A percentile compares a stretch with the other conserved stretches of the same genome.
phyloP scores from a whole-genome alignment of 1,139 yeast species.

The Taphrina communis region DNA sequence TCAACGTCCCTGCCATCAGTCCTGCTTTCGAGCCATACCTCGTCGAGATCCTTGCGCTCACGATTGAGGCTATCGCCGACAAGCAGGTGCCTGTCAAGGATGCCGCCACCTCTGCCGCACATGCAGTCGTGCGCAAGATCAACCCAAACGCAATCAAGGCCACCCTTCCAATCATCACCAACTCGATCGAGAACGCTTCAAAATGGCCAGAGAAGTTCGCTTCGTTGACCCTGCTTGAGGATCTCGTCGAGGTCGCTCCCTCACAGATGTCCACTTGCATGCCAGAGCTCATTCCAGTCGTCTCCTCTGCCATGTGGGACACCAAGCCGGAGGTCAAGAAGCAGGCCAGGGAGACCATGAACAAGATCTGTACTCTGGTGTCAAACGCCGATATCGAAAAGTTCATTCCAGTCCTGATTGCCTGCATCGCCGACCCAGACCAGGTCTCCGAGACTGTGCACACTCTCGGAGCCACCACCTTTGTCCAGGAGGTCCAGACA shows the following conservation, averaged over 20 bases:
- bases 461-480: slow-evolving; percentile 98
- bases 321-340: slow-evolving; percentile 97
- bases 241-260: slow-evolving; percentile 92
- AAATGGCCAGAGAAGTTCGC: slow-evolving; percentile 99
- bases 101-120: slow-evolving; percentile 72
- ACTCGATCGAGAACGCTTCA: slow-evolving; percentile 72
- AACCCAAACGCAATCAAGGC: slow-evolving; percentile 95
- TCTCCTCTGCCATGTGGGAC: slow-evolving; percentile 99
- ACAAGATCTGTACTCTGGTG: slow-evolving; percentile 95
- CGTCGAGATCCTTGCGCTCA: slow-evolving; percentile 72
- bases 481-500: slow-evolving; percentile 98
- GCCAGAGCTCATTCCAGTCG: slow-evolving; percentile 98
- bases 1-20: slow-evolving; percentile 62
- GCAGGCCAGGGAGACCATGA: slow-evolving; percentile 94
- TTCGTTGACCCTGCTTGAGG: slow-evolving; percentile 79
- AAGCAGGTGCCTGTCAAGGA: slow-evolving; percentile 77
- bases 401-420: slow-evolving; percentile 96
- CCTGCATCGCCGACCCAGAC: slow-evolving; percentile 94
- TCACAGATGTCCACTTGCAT: slow-evolving; percentile 96
- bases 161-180: slow-evolving; percentile 78
- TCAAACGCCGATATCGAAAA: slow-evolving; percentile 99
- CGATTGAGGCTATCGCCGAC: slow-evolving; percentile 86
- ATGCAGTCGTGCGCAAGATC: slow-evolving; percentile 76
- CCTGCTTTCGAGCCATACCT: slow-evolving; percentile 73
- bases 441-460: slow-evolving; percentile 99